Base-by-base conservation (phyloP, 1,284 basidiomycete genomes). In the Leucocoprinus gongylophorus region DNA sequence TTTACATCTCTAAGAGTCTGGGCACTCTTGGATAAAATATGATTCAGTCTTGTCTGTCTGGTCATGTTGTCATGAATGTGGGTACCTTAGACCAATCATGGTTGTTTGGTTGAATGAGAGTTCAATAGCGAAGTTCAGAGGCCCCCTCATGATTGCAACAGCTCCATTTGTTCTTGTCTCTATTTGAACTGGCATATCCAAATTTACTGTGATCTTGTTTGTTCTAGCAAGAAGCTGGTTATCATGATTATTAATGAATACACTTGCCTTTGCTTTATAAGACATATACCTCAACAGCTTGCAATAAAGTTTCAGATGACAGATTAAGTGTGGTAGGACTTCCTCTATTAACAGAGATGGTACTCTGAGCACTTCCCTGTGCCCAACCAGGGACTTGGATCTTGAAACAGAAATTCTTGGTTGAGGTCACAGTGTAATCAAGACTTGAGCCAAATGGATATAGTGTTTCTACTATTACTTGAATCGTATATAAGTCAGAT, bases 121-220 rank as follows among this genome's bases (percentile, higher is more conserved):
- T 38, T 71, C 66, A 0, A 71, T 55, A 13, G 67, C 71, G 55
- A 64, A 71, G 41, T 67, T 68, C 48, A 72, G 57, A 1, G 68
- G 61, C 15, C 71, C 70, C 35, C 66, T 62, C 0, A 64, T 65
- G 28, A 71, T 58, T 5, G 68, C 64, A 13, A 72, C 61, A 18
- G 70, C 66, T 7, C 65, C 66, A 47, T 68, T 68, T 6, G 56
- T 59, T 1, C 70, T 61, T 2, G 58, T 56, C 30, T 71, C 67
- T 4, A 70, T 50, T 38, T 65, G 55, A n/a, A 70, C 55, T 6
- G 67, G 66, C 8, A 65, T 60, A 43, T 69, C 54, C 8, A 71
- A 56, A 12, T 56, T 64, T 5, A 71, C 52, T 2, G 56, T 48
- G 18, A 71, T 48, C 23, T 57, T 61, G 0, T 67, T 69, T 18